Evolutionary conservation across 306 rosid species (phyloP).

Genomic region (Ammopiptanthus mongolicus): DNA sequence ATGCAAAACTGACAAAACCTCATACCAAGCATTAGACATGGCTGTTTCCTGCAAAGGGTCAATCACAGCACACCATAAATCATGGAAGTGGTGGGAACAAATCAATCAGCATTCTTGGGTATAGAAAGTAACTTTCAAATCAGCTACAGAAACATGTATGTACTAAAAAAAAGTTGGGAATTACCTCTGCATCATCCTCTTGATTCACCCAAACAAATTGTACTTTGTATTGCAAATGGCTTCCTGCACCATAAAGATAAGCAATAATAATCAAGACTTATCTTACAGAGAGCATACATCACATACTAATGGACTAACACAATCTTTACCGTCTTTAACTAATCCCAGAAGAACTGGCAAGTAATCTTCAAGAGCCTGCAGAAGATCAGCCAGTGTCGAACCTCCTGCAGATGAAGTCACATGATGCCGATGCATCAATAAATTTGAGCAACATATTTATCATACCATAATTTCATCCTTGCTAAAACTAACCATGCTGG

Average conservation of each 20-base stretch:
- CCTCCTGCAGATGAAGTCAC: slow-evolving; percentile 62
- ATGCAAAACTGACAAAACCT: slow-evolving; percentile 93
- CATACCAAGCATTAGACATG: slow-evolving; percentile 86
- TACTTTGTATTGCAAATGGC: slow-evolving; percentile 83
- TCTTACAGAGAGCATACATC: slow-evolving; percentile 19
- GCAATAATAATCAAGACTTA: slow-evolving; percentile 14
- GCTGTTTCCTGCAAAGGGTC: slow-evolving; percentile 74
- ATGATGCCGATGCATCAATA: slow-evolving; percentile 29
- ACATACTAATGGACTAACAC: background rate
- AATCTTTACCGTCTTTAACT: slow-evolving; percentile 78
- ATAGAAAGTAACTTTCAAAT: slow-evolving; percentile 20
- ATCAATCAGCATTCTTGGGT: slow-evolving; percentile 17
- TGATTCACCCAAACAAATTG: slow-evolving; percentile 91
- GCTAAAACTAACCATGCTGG: slow-evolving; percentile 72
- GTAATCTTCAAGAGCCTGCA: slow-evolving; percentile 86
- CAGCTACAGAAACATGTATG: slow-evolving; percentile 5
- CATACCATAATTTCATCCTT: slow-evolving; percentile 3
- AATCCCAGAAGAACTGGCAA: slow-evolving; percentile 91
- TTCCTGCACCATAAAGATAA: slow-evolving; percentile 57
- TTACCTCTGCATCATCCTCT: slow-evolving; percentile 92
- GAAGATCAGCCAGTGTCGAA: slow-evolving; percentile 85
- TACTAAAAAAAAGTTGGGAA: background rate
- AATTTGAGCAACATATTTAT: background rate
- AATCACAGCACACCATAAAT: slow-evolving; percentile 2
- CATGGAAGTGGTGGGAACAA: background rate